Percentiles rank a stretch among this genome's conserved stretches.
phyloP scores from a whole-genome alignment of 164 flowering plant species.

The Cinnamomum micranthum region DNA sequence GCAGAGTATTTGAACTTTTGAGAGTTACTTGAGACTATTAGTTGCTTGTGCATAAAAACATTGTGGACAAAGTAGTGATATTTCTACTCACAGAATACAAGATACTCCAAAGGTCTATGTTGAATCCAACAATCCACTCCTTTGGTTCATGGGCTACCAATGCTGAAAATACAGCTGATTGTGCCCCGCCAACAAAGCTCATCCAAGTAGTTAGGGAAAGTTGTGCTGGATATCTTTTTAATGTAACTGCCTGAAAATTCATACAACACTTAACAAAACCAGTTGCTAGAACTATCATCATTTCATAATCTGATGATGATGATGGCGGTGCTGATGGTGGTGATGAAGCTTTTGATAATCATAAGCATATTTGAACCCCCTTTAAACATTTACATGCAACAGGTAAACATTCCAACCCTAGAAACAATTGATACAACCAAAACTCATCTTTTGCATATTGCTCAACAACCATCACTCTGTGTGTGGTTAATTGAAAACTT shows the following conservation, averaged over 20 bases:
- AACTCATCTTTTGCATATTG: too few relatives aligned
- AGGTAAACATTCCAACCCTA: too few relatives aligned
- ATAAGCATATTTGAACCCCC: too few relatives aligned
- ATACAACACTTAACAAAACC: neutral
- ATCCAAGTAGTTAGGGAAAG: conserved; percentile 85
- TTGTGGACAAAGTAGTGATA: neutral
- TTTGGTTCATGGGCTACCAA: conserved; percentile 34
- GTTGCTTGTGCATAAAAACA: neutral
- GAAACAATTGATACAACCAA: too few relatives aligned
- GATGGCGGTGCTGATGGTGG: too few relatives aligned
- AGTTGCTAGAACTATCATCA: too few relatives aligned
- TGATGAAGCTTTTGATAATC: too few relatives aligned
- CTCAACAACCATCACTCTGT: too few relatives aligned
- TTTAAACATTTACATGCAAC: too few relatives aligned
- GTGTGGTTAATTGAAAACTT: too few relatives aligned
- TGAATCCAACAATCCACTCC: conserved; percentile 66
- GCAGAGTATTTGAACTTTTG: conserved; percentile 5
- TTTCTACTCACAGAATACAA: conserved; percentile 50
- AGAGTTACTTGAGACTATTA: neutral
- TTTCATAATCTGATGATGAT: too few relatives aligned
- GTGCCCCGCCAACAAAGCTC: conserved; percentile 72
- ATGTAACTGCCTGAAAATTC: conserved; percentile 49
- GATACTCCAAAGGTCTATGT: conserved; percentile 59
- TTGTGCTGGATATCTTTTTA: conserved; percentile 76
- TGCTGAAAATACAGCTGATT: conserved; percentile 67